Conservation (phyloP, 1,284 basidiomycete species). For the Rhodotorula sp. region DNA sequence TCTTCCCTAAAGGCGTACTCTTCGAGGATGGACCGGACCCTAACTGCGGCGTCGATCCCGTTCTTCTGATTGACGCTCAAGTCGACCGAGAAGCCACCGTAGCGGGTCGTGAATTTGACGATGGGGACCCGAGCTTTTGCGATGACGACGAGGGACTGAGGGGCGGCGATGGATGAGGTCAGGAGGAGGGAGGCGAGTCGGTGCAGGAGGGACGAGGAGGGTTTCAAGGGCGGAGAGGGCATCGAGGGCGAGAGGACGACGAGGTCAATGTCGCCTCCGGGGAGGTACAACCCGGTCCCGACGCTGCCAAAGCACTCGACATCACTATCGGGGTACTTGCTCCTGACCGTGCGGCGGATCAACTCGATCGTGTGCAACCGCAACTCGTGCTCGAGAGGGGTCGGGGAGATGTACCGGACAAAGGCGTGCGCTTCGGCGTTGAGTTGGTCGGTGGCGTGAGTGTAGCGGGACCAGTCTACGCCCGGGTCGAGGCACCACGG, state of each 20-base stretch:
- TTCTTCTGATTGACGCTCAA: constrained; percentile 86
- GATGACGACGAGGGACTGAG: constrained; percentile 41
- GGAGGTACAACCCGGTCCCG: constrained; percentile 91
- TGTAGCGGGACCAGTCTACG: constrained; percentile 74
- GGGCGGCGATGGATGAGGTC: constrained; percentile 36
- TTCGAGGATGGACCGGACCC: constrained; percentile 40
- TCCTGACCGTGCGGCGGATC: constrained; percentile 66
- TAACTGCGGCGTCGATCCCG: constrained; percentile 71
- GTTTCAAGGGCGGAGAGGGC: constrained; percentile 36
- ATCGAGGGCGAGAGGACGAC: constrained; percentile 52
- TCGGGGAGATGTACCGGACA: constrained; percentile 81
- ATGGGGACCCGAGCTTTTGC: constrained; percentile 57
- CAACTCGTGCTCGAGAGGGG: constrained; percentile 76
- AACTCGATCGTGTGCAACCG: constrained; percentile 72
- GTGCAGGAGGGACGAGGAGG: constrained; percentile 34
- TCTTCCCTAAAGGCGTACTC: constrained; percentile 32
- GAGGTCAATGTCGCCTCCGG: constrained; percentile 68
- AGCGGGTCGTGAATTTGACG: constrained; percentile 81
- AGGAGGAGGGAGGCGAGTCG: constrained; percentile 40
- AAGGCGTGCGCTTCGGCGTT: constrained; percentile 83
- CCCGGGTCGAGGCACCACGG: constrained; percentile 67
- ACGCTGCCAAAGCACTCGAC: constrained; percentile 90
- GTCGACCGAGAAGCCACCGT: constrained; percentile 75
- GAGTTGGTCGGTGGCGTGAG: constrained; percentile 74
- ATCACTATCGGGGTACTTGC: constrained; percentile 72